Base-by-base conservation (phyloP, 2,329 filamentous ascomycete species). In the Scleromitrula shiraiana region DNA sequence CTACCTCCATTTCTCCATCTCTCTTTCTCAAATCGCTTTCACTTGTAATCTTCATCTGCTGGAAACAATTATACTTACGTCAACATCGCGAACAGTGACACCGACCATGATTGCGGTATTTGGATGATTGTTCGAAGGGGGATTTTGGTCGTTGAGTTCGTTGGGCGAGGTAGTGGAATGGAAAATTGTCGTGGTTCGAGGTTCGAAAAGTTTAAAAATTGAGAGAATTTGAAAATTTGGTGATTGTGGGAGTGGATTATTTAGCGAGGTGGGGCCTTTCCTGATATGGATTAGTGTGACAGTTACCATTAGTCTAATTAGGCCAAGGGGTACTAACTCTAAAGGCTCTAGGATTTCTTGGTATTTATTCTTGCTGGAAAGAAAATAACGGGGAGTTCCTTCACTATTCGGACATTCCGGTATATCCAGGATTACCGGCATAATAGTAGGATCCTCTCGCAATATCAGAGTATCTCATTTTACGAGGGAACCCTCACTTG, bases 61-160 rank as follows among this genome's bases (percentile, higher is more conserved):
- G 49, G 51, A 57, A 55, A 54, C 57, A 52, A 58, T 52, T 61
- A 59, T 63, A 80, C 80, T 73, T 82, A 86, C 83, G 79, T 87
- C 83, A 70, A 90, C 85, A 76, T 90, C 86, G 75, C 85, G 85
- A 74, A 91, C 86, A 65, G 76, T 80, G 70, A 88, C 78, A 72
- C 85, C 86, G 72, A 83, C 79, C 86, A 90, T 90, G 70, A 77
- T 88, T 75, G 75, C 76, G 77, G 76, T 80, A 39, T 50, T 57
- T 50, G 41, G 23, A 55, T 57, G 50, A 27, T 54, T 47, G 49
- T 53, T 59, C 49, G 56, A 53, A 49, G 53, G 46, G 38, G 35
- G 19, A 12, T 20, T 37, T 53, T 50, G 32, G 50, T 49, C 36
- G 49, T 50, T 50, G 45, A 46, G 30, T 48, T 48, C 45, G 39